Evolutionary conservation across 805 yeast species (phyloP), one percentile per base, ranked within the genome.

Genomic region (Myxozyma monticola): DNA sequence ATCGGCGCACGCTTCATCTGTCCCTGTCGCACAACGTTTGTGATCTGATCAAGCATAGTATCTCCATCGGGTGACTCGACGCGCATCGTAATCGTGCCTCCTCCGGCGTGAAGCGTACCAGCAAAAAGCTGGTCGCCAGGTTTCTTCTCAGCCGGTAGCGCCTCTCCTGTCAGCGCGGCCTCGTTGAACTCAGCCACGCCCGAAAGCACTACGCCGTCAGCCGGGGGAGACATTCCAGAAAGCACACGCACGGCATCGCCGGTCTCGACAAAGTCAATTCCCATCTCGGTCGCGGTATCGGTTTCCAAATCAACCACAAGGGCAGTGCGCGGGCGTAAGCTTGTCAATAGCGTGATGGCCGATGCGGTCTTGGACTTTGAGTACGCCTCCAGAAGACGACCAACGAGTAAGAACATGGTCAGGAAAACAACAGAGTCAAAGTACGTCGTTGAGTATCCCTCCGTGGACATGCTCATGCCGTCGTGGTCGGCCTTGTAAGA

Each of bases 151-250:
- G 83, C 81, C 1, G 89, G 86, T 14, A 71, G 65, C 0, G 71
- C 59, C 71, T 91, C 99, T 59, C 99, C 99, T 1, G 97, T 91
- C 24, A 91, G 74, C 3, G 96, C 83, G 25, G 89, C 79, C 71
- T 91, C 98, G 65, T 91, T 96, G 66, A 88, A 83, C 56, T 87
- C 91, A 51, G 91, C 78, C 15, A 71, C 71, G 2, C 98, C 97
- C 5, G 72, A 65, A 8, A 86, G 71, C 50, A 91, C 66, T 2
- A 88, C 73, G 22, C 85, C 79, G 67, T 91, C 99, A 0, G 91
- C 90, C 0, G 96, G 95, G 17, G 69, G 68, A 6, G 70, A 62
- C 60, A 63, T 63, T n/a, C 75, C 75, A 1, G 72, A 68, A 8
- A 62, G 45, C 8, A 71, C 63, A 14, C 60, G 56, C 1, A 90